Evolutionary conservation across 2,329 filamentous ascomycete species (phyloP), one percentile per base, ranked within the genome.

Genomic region (Teratosphaeria epicoccoides): DNA sequence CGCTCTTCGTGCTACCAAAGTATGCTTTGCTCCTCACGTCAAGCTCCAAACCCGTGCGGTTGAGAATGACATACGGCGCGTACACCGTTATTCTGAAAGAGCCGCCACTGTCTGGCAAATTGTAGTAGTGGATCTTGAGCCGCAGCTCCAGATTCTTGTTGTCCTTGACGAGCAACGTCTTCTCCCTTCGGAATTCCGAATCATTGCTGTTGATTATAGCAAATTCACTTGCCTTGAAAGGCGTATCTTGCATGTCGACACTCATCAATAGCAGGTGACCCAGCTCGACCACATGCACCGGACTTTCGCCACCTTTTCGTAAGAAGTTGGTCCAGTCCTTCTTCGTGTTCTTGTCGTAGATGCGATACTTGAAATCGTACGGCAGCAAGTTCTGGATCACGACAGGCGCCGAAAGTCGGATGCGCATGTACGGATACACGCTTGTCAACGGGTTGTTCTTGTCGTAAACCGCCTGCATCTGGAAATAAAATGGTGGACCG

Each of bases 311-410:
- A 24, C 94, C 93, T 69, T 96, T 97, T 52, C 93, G 83, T 46
- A 98, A 73, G 72, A 98, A 98, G 68, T 98, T 98, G 4, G 88
- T 94, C 93, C 93, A 98, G 67, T 98, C 93, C 67, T 94, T 95
- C 75, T 91, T 94, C 0, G 90, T 96, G 68, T 95, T 94, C 73
- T 94, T 96, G 73, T 98, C 93, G 65, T 97, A 98, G 51, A 98
- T 97, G 51, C 91, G 83, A 68, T 98, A 98, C 70, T 98, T 97
- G 81, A 98, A 98, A 70, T 98, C 93, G 65, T 93, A 97, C 0
- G 93, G 93, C 33, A 98, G 73, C 43, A 98, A 73, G 59, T 98
- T 98, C 68, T 98, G 91, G 4, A 98, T 78, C 47, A 95, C 91
- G 12, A 98, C 82, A 0, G 94, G 93, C 0, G 93, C 91, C 23